Base-by-base conservation (phyloP, 768 basidiomycete genomes). In the Psilocybe subaeruginosa region DNA sequence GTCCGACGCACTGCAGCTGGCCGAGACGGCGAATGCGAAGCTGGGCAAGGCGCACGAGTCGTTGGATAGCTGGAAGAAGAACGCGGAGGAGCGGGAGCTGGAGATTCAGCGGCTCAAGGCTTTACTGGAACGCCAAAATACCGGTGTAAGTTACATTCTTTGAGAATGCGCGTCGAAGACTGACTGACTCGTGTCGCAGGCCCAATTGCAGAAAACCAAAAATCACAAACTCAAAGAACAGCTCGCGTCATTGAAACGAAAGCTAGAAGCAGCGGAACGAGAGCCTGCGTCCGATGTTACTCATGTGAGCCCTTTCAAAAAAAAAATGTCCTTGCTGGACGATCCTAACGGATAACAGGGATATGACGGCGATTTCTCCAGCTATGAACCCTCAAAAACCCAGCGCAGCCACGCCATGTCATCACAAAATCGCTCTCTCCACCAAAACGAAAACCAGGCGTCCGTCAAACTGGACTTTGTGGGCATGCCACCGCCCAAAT, bases 401-500 rank as follows among this genome's bases (percentile, higher is more conserved):
- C 58, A 65, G 29, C 58, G 45, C 52, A 69, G 66, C 48, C 48
- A 61, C 46, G 45, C 58, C 29, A 12, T 59, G 31, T 41, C 59
- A 23, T 50, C 61, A 9, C 60, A 54, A 1, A 64, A 53, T 41
- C 58, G 27, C 35, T 48, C 49, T 1, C 54, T 55, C 33, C 49
- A 46, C 35, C 54, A 49, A 33, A 54, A 69, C 52, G 69, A 68
- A 27, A 70, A 70, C 51, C 65, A 64, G 7, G 29, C 64, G 5
- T 65, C 67, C 16, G 17, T 54, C 8, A 51, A 58, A n/a, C 68
- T 73, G n/a, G 70, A 72, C 47, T 77, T 77, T 43, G 75, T 77
- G 46, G 78, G 73, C 27, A 75, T 81, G 72, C 77, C 80, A 23
- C 68, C 68, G 8, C 75, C 78, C 19, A 73, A 71, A 3, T 81